Base-by-base conservation (phyloP, 805 yeast genomes). In the Wickerhamiella allomyrinae region DNA sequence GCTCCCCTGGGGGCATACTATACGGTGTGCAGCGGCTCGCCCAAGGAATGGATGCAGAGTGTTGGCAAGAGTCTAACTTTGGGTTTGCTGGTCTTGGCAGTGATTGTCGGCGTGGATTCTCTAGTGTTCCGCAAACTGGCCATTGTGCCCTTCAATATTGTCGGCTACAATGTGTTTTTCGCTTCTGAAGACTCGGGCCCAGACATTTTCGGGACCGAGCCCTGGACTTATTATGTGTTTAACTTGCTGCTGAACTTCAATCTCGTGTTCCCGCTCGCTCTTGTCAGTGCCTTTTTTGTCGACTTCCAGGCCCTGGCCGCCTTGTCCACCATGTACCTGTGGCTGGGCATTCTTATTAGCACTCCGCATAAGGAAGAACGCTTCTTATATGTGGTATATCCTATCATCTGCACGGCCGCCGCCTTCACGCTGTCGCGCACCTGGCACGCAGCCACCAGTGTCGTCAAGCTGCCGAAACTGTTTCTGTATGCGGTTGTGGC, bases 331-430 rank as follows among this genome's bases (percentile, higher is more conserved):
- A 51, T 81, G 20, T 39, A 70, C 2, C 29, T 81, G 0, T 89
- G 96, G 96, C 54, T 69, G 13, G 61, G 58, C 0, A 69, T 85
- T 3, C 84, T 89, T 55, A 66, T 68, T 46, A 46, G 63, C 5
- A 95, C 86, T 54, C 91, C 95, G 3, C 96, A 87, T 57, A 87
- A 87, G 57, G 96, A 87, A 57, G 97, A 89, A 58, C 68, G 96
- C 46, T 89, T 89, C 57, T 58, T 89, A 49, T 89, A 85, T 53
- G 94, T 94, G 13, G 68, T 83, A 0, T 89, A 87, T 56, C 79
- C 86, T 10, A 65, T 79, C 40, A 66, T 89, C 19, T 61, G 74
- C 3, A 49, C 82, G 17, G 67, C 75, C 36, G 86, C 84, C 3
- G 73, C 89, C 0, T 51, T 79, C 3, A 62, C 72, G 3, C 53